These are phyloP conservation scores for Pelargonium australe DNA, from an alignment of 441 rosid species.

Conservation along the genomic window DNA sequence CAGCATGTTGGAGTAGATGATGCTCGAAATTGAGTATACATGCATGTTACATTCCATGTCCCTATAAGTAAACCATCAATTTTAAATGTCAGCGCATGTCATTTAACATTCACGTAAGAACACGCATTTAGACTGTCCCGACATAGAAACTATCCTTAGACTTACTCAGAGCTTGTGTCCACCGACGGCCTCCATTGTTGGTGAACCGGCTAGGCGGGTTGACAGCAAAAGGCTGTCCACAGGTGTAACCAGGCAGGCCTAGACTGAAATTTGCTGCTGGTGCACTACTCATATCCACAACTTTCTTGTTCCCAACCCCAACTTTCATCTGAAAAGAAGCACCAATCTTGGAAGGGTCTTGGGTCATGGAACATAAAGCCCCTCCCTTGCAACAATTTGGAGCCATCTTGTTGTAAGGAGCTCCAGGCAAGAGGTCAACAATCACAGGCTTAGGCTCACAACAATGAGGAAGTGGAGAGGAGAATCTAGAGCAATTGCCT, in stretches of 20 bases:
- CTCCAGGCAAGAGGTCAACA: slow-evolving; percentile 57
- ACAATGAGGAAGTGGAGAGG: slow-evolving; percentile 57
- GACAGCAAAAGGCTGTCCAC: slow-evolving; percentile 41
- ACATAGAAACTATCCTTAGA: background rate
- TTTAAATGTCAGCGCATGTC: background rate
- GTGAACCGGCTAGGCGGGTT: background rate
- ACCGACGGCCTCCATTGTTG: background rate
- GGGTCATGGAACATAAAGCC: slow-evolving; percentile 52
- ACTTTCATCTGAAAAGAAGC: slow-evolving; percentile 54
- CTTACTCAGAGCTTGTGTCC: slow-evolving; percentile 57
- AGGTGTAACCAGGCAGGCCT: slow-evolving; percentile 55
- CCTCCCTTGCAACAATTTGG: slow-evolving; percentile 63
- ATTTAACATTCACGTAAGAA: background rate
- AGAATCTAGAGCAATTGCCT: slow-evolving; percentile 74
- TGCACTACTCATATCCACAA: slow-evolving; percentile 32
- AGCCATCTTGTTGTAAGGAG: slow-evolving; percentile 60
- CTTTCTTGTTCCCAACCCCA: slow-evolving; percentile 55
- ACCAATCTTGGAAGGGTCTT: slow-evolving; percentile 42
- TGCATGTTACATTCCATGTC: slow-evolving; percentile 83
- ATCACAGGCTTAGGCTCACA: slow-evolving; percentile 45
- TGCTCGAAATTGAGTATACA: slow-evolving; percentile 59
- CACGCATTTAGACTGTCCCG: too few species aligned
- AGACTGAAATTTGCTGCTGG: slow-evolving; percentile 35
- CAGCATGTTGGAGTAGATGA: slow-evolving; percentile 62
- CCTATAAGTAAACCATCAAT: slow-evolving; percentile 31